Conservation (phyloP, 2,329 filamentous ascomycete genomes). For the Immersiporthe knoxdaviesiana region DNA sequence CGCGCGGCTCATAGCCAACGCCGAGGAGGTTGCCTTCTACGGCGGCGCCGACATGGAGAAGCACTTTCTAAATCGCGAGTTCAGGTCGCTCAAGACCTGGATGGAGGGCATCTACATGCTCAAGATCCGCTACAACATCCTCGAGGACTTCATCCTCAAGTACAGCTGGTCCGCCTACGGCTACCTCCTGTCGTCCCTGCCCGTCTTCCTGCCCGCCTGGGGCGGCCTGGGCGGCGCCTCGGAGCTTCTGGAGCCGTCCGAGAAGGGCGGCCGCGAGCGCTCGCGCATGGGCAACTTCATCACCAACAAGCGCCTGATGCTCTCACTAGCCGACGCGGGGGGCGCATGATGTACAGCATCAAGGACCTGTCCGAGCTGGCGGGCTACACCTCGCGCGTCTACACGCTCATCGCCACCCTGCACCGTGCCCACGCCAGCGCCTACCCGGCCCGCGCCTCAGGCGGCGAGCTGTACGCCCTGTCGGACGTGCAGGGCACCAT, state of each 20-base stretch:
- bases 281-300: slow-evolving; percentile 98
- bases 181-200: slow-evolving; percentile 89
- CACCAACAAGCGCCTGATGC: slow-evolving; percentile 97
- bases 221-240: slow-evolving; percentile 77
- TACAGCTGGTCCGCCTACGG: slow-evolving; percentile 99
- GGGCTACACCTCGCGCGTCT: slow-evolving; percentile 93
- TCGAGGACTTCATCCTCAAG: slow-evolving; percentile 97
- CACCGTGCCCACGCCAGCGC: slow-evolving; percentile 91
- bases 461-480: slow-evolving; percentile 85
- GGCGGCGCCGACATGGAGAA: slow-evolving; percentile 95
- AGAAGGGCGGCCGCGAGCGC: slow-evolving; percentile 67
- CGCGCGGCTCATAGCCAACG: slow-evolving; percentile 90
- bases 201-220: slow-evolving; percentile 93
- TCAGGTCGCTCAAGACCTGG: slow-evolving; percentile 90
- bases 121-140: slow-evolving; percentile 97
- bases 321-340: slow-evolving; percentile 96
- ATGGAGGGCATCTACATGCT: slow-evolving; percentile 99
- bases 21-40: slow-evolving; percentile 97
- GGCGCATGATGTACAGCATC: slow-evolving; percentile 99
- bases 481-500: slow-evolving; percentile 92
- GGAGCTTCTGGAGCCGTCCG: slow-evolving; percentile 61
- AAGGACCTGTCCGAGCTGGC: slow-evolving; percentile 96
- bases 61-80: slow-evolving; percentile 87
- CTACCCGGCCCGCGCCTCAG: slow-evolving; percentile 72
- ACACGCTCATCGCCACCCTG: slow-evolving; percentile 91